Base-by-base conservation (phyloP, 202 grass and related monocot genomes). In the Eragrostis tef region DNA sequence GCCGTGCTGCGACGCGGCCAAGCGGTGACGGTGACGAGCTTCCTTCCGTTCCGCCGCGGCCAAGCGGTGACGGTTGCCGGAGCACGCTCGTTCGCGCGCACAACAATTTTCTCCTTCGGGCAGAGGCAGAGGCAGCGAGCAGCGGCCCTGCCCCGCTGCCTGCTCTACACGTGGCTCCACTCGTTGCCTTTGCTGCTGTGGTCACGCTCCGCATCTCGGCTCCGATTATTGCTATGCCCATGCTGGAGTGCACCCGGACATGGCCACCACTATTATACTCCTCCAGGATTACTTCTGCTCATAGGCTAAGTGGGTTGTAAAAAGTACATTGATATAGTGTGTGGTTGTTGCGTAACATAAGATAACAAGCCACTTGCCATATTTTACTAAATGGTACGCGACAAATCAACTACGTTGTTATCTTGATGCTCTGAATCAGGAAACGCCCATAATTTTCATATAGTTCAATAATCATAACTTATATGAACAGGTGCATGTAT, bases 171-270 rank as follows among this genome's bases (percentile, higher is more conserved):
- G 52, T 54, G 52, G 52, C 52, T 54, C 52, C 7, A 39, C 34
- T 39, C 34, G 0, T 39, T 39, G 34, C 34, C 34, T 6, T 39
- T 31, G 29, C 34, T 39, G 34, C 34, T 39, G 34, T 39, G 34
- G 2, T 39, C 34, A 39, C 34, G 34, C 5, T 39, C 34, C 34
- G 34, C 34, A 39, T 39, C 34, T 39, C 34, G 34, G 34, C 21
- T 25, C 46, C 69, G 13, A 73, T 73, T 53, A 73, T 53, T 74
- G 51, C 71, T 58, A 58, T 0, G 71, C 7, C 29, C 34, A 11
- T 74, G 51, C 56, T 57, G 71, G 71, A 74, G 71, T 58, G 52
- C 71, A 74, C 71, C 71, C 31, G 2, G 71, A 22, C 51, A 58
- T 51, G 25, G 25, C 16, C 1, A 7, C 16, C 7, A 22, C 39